These are phyloP conservation scores for Centaurea solstitialis DNA, from an alignment of 129 eudicot species.

Conservation along the genomic window DNA sequence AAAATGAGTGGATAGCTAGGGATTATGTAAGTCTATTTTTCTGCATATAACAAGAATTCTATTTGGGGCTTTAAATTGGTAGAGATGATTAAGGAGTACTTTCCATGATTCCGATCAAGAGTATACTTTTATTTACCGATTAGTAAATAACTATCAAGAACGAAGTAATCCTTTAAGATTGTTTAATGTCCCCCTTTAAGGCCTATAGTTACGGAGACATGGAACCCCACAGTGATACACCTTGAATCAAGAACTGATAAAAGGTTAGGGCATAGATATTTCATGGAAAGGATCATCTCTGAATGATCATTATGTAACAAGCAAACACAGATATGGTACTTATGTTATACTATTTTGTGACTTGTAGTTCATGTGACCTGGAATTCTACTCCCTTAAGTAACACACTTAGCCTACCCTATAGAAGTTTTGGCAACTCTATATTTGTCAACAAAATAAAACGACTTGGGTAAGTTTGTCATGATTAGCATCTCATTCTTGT, in stretches of 20 bases:
- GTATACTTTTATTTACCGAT: no score
- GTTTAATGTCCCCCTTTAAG: not conserved
- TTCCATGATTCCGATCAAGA: no score
- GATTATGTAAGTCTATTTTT: not conserved
- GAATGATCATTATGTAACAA: not conserved
- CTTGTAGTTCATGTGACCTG: not conserved
- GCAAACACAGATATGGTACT: conserved; percentile 2
- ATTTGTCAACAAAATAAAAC: not conserved
- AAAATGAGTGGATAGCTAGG: not conserved
- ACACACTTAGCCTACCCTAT: not conserved
- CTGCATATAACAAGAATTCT: not conserved
- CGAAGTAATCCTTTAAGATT: no score
- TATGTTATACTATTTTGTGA: not conserved
- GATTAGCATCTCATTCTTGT: not conserved
- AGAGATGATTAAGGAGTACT: no score
- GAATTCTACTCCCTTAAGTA: not conserved
- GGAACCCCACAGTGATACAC: not conserved
- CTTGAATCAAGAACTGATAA: conserved; percentile 3
- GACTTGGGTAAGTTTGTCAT: not conserved
- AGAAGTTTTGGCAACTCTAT: not conserved
- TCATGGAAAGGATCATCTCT: not conserved
- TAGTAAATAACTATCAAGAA: no score
- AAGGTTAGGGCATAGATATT: not conserved
- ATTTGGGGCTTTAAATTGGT: not conserved
- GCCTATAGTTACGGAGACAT: not conserved